Conservation (phyloP, 140 eudicot genomes). For the Erigeron philadelphicus region DNA sequence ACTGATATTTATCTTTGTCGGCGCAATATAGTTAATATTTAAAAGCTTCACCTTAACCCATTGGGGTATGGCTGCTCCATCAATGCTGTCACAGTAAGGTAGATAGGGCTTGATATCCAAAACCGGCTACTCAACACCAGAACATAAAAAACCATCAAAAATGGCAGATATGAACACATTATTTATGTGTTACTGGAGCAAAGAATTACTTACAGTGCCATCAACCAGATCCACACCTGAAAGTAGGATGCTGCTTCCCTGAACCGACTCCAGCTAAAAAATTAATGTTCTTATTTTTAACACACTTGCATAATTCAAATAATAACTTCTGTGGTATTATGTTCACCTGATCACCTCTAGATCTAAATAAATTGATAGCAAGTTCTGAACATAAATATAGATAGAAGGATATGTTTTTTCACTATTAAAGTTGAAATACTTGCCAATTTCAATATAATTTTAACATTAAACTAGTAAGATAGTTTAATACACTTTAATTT, state of each 20-base stretch:
- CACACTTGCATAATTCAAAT: neutral
- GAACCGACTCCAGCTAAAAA: slow-evolving; percentile 71
- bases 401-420: neutral
- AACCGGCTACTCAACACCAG: slow-evolving; percentile 58
- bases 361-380: slow-evolving; percentile 7
- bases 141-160: neutral
- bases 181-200: slow-evolving; percentile 2
- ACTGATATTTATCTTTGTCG: neutral
- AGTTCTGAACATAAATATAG: neutral
- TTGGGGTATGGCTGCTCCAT: slow-evolving; percentile 67
- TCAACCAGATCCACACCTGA: slow-evolving; percentile 97
- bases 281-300: neutral
- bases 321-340: neutral
- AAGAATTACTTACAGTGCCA: slow-evolving; percentile 74
- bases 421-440: neutral
- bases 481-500: neutral
- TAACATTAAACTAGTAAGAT: neutral
- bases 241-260: slow-evolving; percentile 54
- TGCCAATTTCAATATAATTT: slow-evolving; percentile 1
- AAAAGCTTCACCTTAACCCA: slow-evolving; percentile 71
- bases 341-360: slow-evolving; percentile 3
- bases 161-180: neutral
- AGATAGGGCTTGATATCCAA: slow-evolving; percentile 89
- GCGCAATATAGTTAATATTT: neutral
- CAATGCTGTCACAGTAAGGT: slow-evolving; percentile 80